A percentile compares a stretch with the other conserved stretches of the same genome.
These are phyloP conservation scores for Botryotinia convoluta DNA, from an alignment of 2,329 filamentous ascomycete genomes.

Conservation along the genomic window DNA sequence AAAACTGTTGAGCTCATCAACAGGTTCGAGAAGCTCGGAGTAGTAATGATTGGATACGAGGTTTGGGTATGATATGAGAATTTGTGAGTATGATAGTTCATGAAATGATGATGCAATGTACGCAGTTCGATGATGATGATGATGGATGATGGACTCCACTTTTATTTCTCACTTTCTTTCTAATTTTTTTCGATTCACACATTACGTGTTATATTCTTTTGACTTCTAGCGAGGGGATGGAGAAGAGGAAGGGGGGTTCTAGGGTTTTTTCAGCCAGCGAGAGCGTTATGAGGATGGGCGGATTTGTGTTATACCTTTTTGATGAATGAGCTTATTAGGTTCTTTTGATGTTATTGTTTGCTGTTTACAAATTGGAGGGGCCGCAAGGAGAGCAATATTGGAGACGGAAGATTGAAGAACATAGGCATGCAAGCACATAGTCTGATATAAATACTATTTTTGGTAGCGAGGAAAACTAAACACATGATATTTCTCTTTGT, in stretches of 20 bases:
- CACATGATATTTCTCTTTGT: neutral
- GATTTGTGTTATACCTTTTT: conserved; percentile 17
- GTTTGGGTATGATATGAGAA: conserved; percentile 4
- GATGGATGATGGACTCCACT: neutral
- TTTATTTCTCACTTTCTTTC: neutral
- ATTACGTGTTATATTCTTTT: neutral
- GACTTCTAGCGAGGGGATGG: neutral
- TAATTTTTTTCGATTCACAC: neutral
- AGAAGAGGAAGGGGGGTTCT: neutral
- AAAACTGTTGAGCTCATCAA: conserved; percentile 34
- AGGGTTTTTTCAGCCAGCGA: neutral
- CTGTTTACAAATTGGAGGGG: neutral
- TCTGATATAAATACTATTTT: neutral
- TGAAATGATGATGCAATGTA: conserved; percentile 4
- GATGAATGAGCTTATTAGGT: neutral
- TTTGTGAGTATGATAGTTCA: conserved; percentile 6
- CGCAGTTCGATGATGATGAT: neutral
- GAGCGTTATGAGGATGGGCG: conserved; percentile 10
- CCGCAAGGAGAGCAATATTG: neutral
- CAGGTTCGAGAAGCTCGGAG: neutral
- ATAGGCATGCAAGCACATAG: neutral
- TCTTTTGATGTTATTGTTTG: neutral
- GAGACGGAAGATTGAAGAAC: neutral
- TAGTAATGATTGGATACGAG: neutral
- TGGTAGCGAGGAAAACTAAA: neutral